Evolutionary conservation across 306 rosid species (phyloP).

Genomic region (Trifolium repens): DNA sequence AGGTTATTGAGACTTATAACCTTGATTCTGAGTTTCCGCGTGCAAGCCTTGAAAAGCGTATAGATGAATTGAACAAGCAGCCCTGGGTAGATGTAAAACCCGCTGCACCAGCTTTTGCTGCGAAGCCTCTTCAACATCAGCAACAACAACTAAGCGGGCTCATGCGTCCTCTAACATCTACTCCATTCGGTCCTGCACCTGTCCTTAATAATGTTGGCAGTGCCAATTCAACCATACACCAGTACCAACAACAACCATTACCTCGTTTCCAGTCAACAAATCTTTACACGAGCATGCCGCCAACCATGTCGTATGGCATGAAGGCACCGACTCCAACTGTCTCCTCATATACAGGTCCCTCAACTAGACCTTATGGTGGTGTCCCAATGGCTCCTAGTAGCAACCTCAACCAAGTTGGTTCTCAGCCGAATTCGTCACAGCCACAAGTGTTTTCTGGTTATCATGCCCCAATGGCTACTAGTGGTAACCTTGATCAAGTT

Average conservation of each 20-base stretch:
- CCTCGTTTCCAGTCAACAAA: slow-evolving; percentile 50
- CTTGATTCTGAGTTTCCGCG: slow-evolving; percentile 70
- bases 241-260: slow-evolving; percentile 54
- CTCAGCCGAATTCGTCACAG: slow-evolving; percentile 38
- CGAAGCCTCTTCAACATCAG: slow-evolving; percentile 43
- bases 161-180: slow-evolving; percentile 56
- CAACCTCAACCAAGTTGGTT: slow-evolving; percentile 55
- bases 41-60: slow-evolving; percentile 59
- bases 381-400: slow-evolving; percentile 60
- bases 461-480: slow-evolving; percentile 54
- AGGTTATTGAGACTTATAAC: slow-evolving; percentile 65
- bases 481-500: slow-evolving; percentile 55
- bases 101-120: slow-evolving; percentile 48
- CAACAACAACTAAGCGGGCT: slow-evolving; percentile 50
- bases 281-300: slow-evolving; percentile 57
- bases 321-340: slow-evolving; percentile 54
- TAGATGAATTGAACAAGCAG: slow-evolving; percentile 60
- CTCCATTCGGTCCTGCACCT: slow-evolving; percentile 49
- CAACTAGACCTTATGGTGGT: slow-evolving; percentile 63
- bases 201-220: slow-evolving; percentile 38
- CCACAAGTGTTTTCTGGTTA: slow-evolving; percentile 8
- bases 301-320: slow-evolving; percentile 61
- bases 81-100: slow-evolving; percentile 49
- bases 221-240: slow-evolving; percentile 41
- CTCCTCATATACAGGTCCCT: slow-evolving; percentile 57